Base-by-base conservation (phyloP, 441 rosid genomes). In the Syzygium syzygioides region DNA sequence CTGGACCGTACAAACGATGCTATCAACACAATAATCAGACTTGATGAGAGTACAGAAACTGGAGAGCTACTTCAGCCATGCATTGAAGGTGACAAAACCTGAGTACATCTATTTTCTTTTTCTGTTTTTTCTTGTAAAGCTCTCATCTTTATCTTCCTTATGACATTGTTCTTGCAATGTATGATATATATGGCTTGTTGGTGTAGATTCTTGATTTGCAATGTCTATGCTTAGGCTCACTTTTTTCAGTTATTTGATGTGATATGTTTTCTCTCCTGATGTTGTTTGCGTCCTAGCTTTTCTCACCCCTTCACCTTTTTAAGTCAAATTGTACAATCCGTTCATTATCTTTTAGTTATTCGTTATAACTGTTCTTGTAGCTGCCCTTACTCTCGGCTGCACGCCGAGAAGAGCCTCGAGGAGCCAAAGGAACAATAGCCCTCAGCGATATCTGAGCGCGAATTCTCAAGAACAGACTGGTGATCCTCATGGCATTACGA, bases 381-480 rank as follows among this genome's bases (percentile, higher is more conserved):
- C 96, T 91, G 97, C 97, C 37, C 94, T 95, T 85, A 93, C 94
- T 90, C 91, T 95, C 87, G 96, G 97, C 26, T 95, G 97, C 86
- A 93, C 90, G 5, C 94, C 96, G 23, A 92, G 93, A 90, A 91
- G 93, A 89, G 92, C 97, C 19, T 90, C 94, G 23, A 90, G 96
- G 88, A 94, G 96, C 90, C 95, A 95, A 90, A 83, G 96, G 50
- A 92, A 95, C 91, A 88, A 87, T 76, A 89, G 85, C 68, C 94
- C 93, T 0, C 90, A 94, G 60, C 92, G 89, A 90, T 95, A 95
- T 87, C 95, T 95, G 85, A 93, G 79, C 64, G 85, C 87, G 37
- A 88, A 90, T 60, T 32, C 62, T 86, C 92, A 86, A 34, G 92
- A 90, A 37, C 91, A 90, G 32, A 80, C 80, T 50, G 30, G 19